Evolutionary conservation across 805 yeast genomes (phyloP).

Genomic region (Candida ovalis): DNA sequence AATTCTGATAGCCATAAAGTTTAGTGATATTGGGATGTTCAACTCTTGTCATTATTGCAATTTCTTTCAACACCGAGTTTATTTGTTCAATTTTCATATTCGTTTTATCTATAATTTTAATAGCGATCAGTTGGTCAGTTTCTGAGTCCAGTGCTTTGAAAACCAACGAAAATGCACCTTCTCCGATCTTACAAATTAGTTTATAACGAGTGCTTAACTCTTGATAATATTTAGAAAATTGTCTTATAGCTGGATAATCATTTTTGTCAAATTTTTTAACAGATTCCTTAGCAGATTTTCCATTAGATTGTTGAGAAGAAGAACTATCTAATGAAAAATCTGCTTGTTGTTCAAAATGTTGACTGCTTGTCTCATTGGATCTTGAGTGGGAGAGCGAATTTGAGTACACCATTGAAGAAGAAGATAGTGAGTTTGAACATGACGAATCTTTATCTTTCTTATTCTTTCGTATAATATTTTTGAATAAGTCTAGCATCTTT

Average conservation of each 20-base stretch:
- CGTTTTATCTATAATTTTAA: constrained; percentile 68
- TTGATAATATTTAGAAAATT: constrained; percentile 20
- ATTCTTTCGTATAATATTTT: constrained; percentile 24
- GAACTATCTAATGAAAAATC: not conserved
- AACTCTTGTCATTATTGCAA: constrained; percentile 64
- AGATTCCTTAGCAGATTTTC: not conserved
- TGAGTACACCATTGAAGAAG: not conserved
- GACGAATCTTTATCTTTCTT: constrained; percentile 8
- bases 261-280: not conserved
- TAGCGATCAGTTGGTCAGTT: constrained; percentile 52
- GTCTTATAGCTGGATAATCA: not conserved
- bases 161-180: constrained; percentile 90
- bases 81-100: constrained; percentile 49
- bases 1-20: constrained; percentile 51
- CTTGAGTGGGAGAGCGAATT: not conserved
- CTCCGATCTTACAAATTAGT: constrained; percentile 47
- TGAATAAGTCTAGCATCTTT: constrained; percentile 27
- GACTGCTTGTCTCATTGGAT: not conserved
- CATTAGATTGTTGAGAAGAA: not conserved
- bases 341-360: not conserved
- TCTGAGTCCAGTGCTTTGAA: constrained; percentile 58
- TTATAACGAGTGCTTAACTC: constrained; percentile 28
- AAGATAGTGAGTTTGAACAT: not conserved
- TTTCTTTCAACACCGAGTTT: constrained; percentile 63
- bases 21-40: constrained; percentile 59